Evolutionary conservation across 306 rosid species (phyloP), one percentile per base, ranked within the genome.

Genomic region (Medicago truncatula): DNA sequence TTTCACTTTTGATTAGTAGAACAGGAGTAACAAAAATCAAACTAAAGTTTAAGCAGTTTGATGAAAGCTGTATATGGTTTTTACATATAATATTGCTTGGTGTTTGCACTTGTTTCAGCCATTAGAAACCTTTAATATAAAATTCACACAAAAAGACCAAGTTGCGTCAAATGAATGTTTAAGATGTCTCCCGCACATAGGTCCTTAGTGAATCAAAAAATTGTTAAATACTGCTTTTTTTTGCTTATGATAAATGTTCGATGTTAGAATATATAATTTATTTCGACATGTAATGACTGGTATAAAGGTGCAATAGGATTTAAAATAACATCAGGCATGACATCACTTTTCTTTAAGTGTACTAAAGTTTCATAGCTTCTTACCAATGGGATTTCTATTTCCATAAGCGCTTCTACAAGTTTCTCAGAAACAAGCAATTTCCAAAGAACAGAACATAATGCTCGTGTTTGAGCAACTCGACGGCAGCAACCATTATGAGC

Each of bases 401-500:
- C 78, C 76, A 87, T 79, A 76, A 95, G 96, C 66, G 84, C 93
- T 81, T 88, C 91, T 63, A 85, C 84, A 76, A 95, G 96, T 66
- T 86, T 83, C 83, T 92, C 97, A 36, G 97, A 88, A 78, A 90
- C 84, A 83, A 95, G 85, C 85, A 92, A 82, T 84, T 90, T 95
- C 98, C 97, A 95, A 69, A 95, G 90, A 81, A 84, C 96, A 73
- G 93, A 88, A 83, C 88, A 89, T 75, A 95, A 85, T 38, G 97
- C 93, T 16, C 92, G 88, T 68, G 81, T 90, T 88, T 95, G 97
- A 70, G 97, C 93, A 86, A 85, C 98, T 81, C 96, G 97, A 25
- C 91, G 95, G 78, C 97, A 95, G 81, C 98, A 92, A 65, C 97
- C 97, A 84, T 95, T 92, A 70, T 90, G 98, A 31, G 98, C 95